These are phyloP conservation scores for Pseudogymnoascus sp. DNA, from an alignment of 2,329 filamentous ascomycete genomes.

Conservation along the genomic window DNA sequence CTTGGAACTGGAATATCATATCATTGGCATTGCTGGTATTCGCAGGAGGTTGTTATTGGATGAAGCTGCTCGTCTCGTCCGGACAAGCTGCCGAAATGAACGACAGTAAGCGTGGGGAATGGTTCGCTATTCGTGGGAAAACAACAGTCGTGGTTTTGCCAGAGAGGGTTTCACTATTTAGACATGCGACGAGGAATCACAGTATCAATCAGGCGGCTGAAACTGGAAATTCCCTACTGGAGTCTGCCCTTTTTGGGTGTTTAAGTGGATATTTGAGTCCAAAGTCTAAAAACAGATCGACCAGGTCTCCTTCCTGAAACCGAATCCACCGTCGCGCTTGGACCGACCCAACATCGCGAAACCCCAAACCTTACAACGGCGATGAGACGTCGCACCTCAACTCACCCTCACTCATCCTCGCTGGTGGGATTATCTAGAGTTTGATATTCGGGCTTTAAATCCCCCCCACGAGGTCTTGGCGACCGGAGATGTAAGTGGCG, in stretches of 20 bases:
- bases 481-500: neutral
- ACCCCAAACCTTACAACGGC: neutral
- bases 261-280: neutral
- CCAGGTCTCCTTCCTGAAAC: neutral
- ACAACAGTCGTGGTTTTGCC: neutral
- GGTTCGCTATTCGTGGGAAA: conserved; percentile 4
- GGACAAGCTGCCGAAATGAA: neutral
- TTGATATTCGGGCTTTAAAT: neutral
- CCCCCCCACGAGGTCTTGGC: neutral
- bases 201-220: neutral
- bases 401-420: conserved; percentile 1
- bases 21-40: neutral
- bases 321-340: neutral
- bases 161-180: neutral
- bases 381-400: conserved; percentile 5
- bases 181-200: conserved; percentile 2
- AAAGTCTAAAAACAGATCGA: conserved; percentile 3
- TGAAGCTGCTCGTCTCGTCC: neutral
- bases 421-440: neutral
- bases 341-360: neutral
- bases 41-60: neutral
- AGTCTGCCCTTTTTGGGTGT: neutral
- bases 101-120: neutral
- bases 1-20: neutral
- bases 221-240: neutral